Percentiles rank a stretch among this genome's conserved stretches.
These are phyloP conservation scores for Aspergillus coremiiformis DNA, from an alignment of 495 filamentous ascomycete genomes.

Conservation along the genomic window DNA sequence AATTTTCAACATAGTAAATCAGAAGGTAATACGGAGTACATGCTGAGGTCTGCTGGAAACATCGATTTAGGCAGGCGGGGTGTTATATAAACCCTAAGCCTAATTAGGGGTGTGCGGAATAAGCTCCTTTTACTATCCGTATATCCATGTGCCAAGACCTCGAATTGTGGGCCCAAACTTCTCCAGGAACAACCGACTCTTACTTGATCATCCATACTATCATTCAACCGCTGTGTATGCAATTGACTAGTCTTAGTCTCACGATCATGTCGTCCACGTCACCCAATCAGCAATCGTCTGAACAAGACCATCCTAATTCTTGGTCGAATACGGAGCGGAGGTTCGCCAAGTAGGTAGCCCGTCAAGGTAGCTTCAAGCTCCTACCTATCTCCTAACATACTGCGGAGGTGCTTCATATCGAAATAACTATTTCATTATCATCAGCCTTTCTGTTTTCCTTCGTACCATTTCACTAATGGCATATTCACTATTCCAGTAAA, in stretches of 20 bases:
- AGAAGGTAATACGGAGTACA: too few relatives aligned
- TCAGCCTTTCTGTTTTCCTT: neutral
- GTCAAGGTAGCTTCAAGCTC: neutral
- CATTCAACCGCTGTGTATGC: neutral
- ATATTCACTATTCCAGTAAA: slow-evolving; percentile 52
- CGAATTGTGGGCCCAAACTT: neutral
- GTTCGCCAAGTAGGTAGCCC: slow-evolving; percentile 33
- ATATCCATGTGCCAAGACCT: neutral
- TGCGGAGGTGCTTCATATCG: neutral
- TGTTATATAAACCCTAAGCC: too few relatives aligned
- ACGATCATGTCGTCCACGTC: slow-evolving; percentile 13
- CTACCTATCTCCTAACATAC: neutral
- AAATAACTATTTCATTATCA: too few relatives aligned
- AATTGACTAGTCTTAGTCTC: neutral
- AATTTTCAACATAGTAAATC: too few relatives aligned
- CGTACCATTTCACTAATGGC: slow-evolving; percentile 9
- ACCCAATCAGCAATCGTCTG: slow-evolving; percentile 6
- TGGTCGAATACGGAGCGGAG: slow-evolving; percentile 36
- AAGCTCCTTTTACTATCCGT: too few relatives aligned
- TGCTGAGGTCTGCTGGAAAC: too few relatives aligned
- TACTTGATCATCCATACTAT: neutral
- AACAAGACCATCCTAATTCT: slow-evolving; percentile 21
- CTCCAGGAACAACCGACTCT: neutral
- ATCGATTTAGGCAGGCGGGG: too few relatives aligned
- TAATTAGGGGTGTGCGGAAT: too few relatives aligned